Percentiles rank a stretch among this genome's conserved stretches.
These are phyloP conservation scores for Rhizopus stolonifer DNA, from an alignment of 371 early-diverging fungal species.

Conservation along the genomic window DNA sequence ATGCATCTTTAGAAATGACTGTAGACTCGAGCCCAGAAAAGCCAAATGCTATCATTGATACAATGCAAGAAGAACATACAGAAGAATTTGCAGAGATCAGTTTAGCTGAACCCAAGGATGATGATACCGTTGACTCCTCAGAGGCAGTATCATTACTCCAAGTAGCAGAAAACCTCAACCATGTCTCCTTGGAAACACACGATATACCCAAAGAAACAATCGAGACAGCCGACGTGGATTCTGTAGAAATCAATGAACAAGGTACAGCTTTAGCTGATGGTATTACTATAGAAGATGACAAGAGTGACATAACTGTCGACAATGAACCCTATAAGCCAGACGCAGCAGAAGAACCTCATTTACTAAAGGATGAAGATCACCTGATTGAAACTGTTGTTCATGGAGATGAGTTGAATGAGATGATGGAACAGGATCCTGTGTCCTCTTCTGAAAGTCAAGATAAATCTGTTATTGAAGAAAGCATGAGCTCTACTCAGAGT, in stretches of 20 bases:
- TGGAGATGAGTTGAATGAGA: neutral
- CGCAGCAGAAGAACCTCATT: neutral
- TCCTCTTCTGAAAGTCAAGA: neutral
- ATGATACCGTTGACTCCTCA: no score
- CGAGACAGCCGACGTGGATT: constrained; percentile 5
- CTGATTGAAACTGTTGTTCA: constrained; percentile 1
- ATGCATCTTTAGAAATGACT: no score
- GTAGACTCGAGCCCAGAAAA: no score
- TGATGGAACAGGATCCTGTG: no score
- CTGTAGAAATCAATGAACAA: neutral
- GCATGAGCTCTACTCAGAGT: neutral
- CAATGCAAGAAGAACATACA: no score
- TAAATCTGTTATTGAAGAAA: neutral
- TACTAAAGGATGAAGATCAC: neutral
- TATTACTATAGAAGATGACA: neutral
- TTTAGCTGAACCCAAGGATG: no score
- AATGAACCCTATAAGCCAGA: neutral
- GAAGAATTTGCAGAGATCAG: no score
- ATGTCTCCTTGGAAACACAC: no score
- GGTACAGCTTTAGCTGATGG: neutral
- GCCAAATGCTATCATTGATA: no score
- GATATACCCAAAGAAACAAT: no score
- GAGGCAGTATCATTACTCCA: no score
- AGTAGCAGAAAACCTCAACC: no score
- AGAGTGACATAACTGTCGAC: neutral